Percentiles rank a stretch among this genome's conserved stretches.
These are phyloP conservation scores for Cercophora newfieldiana DNA, from an alignment of 495 filamentous ascomycete genomes.

Conservation along the genomic window DNA sequence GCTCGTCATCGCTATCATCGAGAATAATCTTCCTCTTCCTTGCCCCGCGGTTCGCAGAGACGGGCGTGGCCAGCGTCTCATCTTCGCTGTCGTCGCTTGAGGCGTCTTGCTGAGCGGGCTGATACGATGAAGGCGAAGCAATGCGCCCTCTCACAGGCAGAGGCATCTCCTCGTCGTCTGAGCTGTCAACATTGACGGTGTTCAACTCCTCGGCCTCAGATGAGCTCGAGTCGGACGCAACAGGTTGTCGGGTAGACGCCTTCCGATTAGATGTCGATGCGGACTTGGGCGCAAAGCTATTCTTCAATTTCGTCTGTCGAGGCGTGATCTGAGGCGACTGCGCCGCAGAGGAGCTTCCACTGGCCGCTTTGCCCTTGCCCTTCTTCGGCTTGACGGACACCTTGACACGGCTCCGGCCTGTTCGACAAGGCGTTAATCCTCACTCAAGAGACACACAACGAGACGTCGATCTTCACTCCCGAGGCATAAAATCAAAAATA, in stretches of 20 bases:
- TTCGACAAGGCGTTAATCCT: too few species aligned
- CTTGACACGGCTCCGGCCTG: background rate
- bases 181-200: too few species aligned
- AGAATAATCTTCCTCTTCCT: background rate
- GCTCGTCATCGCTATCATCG: constrained; percentile 2
- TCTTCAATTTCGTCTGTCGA: background rate
- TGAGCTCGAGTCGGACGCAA: too few species aligned
- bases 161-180: too few species aligned
- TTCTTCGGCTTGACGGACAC: constrained; percentile 1
- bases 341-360: background rate
- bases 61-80: background rate
- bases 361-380: background rate
- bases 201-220: too few species aligned
- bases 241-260: too few species aligned
- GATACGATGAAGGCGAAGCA: background rate
- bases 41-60: background rate
- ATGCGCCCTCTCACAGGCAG: too few species aligned
- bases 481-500: too few species aligned
- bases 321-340: background rate
- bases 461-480: too few species aligned
- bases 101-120: background rate
- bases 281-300: too few species aligned
- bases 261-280: too few species aligned
- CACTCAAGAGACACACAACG: too few species aligned
- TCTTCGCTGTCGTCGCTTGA: constrained; percentile 4